Conservation (phyloP, 2,329 filamentous ascomycete species). For the Fusarium sp. region DNA sequence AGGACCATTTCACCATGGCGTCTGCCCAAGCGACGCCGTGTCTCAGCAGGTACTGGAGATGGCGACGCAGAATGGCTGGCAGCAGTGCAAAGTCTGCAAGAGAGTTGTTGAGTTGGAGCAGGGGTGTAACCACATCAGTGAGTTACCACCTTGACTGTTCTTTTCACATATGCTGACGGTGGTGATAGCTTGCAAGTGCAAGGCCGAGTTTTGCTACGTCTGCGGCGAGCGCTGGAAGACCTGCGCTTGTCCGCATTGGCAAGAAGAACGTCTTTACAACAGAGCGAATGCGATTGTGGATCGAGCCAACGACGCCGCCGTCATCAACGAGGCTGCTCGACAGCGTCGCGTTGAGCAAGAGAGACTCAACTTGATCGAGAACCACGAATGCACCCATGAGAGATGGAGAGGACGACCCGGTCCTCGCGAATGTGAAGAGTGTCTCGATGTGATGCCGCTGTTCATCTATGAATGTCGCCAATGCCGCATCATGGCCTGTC, state of each 20-base stretch:
- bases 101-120: constrained; percentile 59
- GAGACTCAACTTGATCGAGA: constrained; percentile 20
- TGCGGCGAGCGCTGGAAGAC: constrained; percentile 59
- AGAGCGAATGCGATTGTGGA: constrained; percentile 51
- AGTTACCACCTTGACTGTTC: constrained; percentile 39
- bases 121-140: constrained; percentile 71
- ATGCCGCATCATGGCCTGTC: constrained; percentile 60
- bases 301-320: constrained; percentile 12
- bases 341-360: background rate
- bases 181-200: constrained; percentile 57
- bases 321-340: background rate
- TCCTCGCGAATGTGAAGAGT: constrained; percentile 57
- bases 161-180: background rate
- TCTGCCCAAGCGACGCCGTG: constrained; percentile 60
- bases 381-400: constrained; percentile 57
- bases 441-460: constrained; percentile 50
- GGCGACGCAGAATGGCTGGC: constrained; percentile 61
- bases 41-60: constrained; percentile 55
- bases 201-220: constrained; percentile 61
- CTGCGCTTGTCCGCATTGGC: constrained; percentile 54
- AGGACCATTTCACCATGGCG: constrained; percentile 53
- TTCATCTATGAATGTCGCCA: constrained; percentile 62
- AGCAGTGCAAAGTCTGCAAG: constrained; percentile 60
- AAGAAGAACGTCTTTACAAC: constrained; percentile 48
- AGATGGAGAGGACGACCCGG: constrained; percentile 53